Base-by-base conservation (phyloP, 2,329 filamentous ascomycete species). In the Fusarium sp. region DNA sequence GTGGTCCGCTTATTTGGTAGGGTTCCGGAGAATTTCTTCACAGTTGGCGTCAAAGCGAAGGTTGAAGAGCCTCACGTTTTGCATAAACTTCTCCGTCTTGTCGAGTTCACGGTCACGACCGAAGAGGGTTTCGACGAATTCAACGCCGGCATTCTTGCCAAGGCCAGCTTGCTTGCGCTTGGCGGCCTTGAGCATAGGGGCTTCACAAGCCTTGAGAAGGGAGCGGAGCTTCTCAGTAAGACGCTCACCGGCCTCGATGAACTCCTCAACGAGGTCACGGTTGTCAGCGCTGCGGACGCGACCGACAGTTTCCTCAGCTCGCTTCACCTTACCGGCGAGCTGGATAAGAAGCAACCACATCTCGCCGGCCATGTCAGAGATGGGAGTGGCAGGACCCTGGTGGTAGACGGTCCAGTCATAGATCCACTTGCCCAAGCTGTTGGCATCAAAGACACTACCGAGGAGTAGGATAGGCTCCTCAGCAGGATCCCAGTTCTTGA, bases 331-430 rank as follows among this genome's bases (percentile, higher is more conserved):
- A 77, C 93, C 94, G 15, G 94, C 92, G 45, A 98, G 86, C 80
- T 97, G 92, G 79, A 98, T 98, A 62, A 98, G 87, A 49, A 97
- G 86, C 26, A 98, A 87, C 96, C 96, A 99, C 56, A 99, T 86
- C 76, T 98, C 94, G 72, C 95, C 96, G 4, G 96, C 94, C 80
- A 97, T 90, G 71, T 97, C 94, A 54, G 94, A 89, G 76, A 97
- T 92, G 51, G 94, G 92, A 12, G 92, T 93, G 40, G 88, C 88
- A 15, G 93, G 88, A 37, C 93, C 93, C 72, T 97, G 90, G 78
- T 91, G 90, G 83, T 93, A 97, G 69, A 97, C 93, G 18, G 96
- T 97, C 96, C 96, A 99, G 85, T 98, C 96, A 81, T 97, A 99
- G 77, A 99, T 97, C 96, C 96, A 99, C 82, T 97, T 97, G 76